Conservation (phyloP, 768 basidiomycete genomes). For the Dacryopinax spathularia region DNA sequence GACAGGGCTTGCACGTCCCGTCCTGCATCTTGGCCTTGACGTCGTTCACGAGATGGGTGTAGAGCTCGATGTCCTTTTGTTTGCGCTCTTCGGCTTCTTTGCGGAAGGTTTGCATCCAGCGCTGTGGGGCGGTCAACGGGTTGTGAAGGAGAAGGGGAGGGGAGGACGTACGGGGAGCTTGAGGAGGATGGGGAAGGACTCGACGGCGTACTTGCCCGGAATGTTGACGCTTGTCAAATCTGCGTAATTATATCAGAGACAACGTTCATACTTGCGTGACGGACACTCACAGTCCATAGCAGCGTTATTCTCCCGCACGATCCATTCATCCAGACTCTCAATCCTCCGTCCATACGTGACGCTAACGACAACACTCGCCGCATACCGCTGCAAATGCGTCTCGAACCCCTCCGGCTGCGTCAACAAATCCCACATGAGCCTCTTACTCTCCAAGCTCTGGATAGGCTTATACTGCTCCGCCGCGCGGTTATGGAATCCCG, state of each 20-base stretch:
- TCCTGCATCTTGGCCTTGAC: slow-evolving; percentile 31
- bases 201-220: slow-evolving; percentile 1
- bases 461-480: slow-evolving; percentile 33
- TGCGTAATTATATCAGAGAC: not conserved
- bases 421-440: slow-evolving; percentile 21
- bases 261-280: not conserved
- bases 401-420: not conserved
- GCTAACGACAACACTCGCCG: not conserved
- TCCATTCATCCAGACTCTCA: not conserved
- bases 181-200: not conserved
- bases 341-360: not conserved
- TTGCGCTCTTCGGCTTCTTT: slow-evolving; percentile 24
- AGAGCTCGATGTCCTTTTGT: slow-evolving; percentile 28
- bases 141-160: not conserved
- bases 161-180: not conserved
- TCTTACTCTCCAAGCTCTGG: slow-evolving; percentile 35
- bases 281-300: not conserved
- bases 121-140: not conserved
- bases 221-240: slow-evolving; percentile 3
- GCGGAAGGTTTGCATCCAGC: slow-evolving; percentile 4
- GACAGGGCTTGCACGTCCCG: slow-evolving; percentile 29
- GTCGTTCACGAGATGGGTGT: slow-evolving; percentile 30
- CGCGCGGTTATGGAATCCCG: not conserved
- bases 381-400: not conserved
- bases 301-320: not conserved